Evolutionary conservation across 2,329 filamentous ascomycete genomes (phyloP), one percentile per base, ranked within the genome.

Genomic region (Cryphonectria parasitica): DNA sequence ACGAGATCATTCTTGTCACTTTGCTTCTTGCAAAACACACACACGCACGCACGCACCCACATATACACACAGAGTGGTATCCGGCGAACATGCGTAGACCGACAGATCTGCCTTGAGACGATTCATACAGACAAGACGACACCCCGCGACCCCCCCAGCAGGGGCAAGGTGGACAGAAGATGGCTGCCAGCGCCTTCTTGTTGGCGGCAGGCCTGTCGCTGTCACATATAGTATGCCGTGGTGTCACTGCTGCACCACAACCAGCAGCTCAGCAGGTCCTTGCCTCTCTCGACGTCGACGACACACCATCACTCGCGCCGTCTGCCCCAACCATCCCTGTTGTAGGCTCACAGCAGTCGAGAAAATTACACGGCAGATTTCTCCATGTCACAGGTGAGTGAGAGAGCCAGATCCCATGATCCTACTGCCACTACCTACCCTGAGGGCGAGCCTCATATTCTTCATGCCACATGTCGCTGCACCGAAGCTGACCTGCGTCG

Each of bases 381-480:
- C 85, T 97, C 78, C 94, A 97, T 81, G 92, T 97, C 75, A 96
- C 94, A 82, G 94, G 93, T 95, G 83, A 73, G 86, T 79, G 39
- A 61, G 58, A 60, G 56, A 31, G 31, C 56, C 31, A 36, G 15
- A 19, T 22, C 15, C 22, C 22, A n/a, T 22, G 34, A 15, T 22
- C 8, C 19, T 39, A 19, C 8, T 39, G 10, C 19, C 11, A 39
- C 36, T 39, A 39, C 45, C 6, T 36, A 36, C 45, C 22, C 15
- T 39, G 34, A 61, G 17, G 8, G 39, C 74, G 60, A 45, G 71
- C 58, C 65, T 67, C 5, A 70, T 65, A n/a, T 74, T 71, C 56
- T 71, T 73, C 52, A 72, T 76, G 56, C 69, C 64, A 63, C 65
- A 17, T 43, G 45, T 13, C 25, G 22, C 5, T n/a, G 28, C n/a